Conservation (phyloP, 192 early-diverging fungal species). For the Chytriomyces sp. region DNA sequence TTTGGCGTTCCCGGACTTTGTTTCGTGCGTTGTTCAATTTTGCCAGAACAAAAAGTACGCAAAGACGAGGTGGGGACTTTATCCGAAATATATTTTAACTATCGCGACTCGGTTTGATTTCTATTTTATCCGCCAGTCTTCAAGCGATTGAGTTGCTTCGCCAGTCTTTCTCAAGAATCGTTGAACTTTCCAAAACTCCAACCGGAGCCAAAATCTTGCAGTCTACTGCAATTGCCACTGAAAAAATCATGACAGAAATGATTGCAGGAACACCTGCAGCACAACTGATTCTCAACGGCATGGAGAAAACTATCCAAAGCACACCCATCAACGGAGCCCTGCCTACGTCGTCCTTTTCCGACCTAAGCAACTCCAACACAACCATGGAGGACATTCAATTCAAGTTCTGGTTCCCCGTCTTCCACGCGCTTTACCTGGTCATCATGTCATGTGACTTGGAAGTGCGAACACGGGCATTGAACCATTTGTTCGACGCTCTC, state of each 20-base stretch:
- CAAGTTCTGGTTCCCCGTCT: constrained; percentile 81
- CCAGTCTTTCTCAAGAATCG: constrained; percentile 51
- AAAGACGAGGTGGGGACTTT: constrained; percentile 62
- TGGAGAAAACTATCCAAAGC: constrained; percentile 25
- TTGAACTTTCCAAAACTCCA: constrained; percentile 51
- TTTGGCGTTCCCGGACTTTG: constrained; percentile 56
- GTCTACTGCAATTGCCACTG: constrained; percentile 31
- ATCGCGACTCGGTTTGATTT: not conserved
- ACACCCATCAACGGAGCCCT: constrained; percentile 7
- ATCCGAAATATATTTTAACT: too few relatives aligned
- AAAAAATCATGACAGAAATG: constrained; percentile 35
- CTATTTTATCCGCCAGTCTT: constrained; percentile 43
- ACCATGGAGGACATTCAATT: constrained; percentile 60
- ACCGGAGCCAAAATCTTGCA: constrained; percentile 32
- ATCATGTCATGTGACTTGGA: constrained; percentile 93
- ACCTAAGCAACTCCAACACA: not conserved
- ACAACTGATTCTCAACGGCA: constrained; percentile 24
- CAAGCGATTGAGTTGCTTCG: constrained; percentile 60
- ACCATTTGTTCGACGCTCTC: constrained; percentile 83
- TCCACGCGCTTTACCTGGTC: constrained; percentile 85
- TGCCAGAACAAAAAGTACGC: constrained; percentile 74
- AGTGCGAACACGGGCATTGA: constrained; percentile 83
- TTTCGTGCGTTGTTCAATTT: constrained; percentile 57
- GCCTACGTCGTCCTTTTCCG: constrained; percentile 5
- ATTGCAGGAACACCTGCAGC: constrained; percentile 33